phyloP scores from a whole-genome alignment of 208 protist species.

The Paratrypanosoma confusum region DNA sequence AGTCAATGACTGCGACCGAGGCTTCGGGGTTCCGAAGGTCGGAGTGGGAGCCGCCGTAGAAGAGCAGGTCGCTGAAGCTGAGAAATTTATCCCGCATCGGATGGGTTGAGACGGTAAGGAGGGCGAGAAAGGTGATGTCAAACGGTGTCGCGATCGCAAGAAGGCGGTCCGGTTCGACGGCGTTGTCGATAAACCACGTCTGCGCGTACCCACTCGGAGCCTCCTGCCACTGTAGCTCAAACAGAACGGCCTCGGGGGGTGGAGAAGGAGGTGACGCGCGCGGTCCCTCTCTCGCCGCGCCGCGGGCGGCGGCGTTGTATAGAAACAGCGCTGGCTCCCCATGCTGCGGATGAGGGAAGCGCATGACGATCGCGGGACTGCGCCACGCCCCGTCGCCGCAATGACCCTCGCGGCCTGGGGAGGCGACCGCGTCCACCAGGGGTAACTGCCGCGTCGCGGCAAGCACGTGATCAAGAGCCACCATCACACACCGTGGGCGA shows the following conservation, averaged over 20 bases:
- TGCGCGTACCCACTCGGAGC: conserved; percentile 37
- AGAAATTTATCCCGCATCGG: conserved; percentile 19
- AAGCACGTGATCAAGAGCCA: too few relatives aligned
- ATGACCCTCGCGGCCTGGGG: too few relatives aligned
- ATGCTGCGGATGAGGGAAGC: conserved; percentile 57
- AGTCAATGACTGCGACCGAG: not conserved
- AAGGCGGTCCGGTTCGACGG: conserved; percentile 11
- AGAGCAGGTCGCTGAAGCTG: conserved; percentile 9
- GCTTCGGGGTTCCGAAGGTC: not conserved
- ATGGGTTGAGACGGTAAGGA: conserved; percentile 20
- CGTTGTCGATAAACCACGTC: conserved; percentile 37
- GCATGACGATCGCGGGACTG: conserved; percentile 23
- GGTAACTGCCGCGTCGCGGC: too few relatives aligned
- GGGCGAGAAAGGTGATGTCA: conserved; percentile 45
- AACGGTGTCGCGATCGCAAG: conserved; percentile 43
- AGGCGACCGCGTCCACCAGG: too few relatives aligned
- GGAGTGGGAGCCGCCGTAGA: not conserved
- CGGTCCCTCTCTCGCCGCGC: not conserved
- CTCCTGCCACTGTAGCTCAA: conserved; percentile 33
- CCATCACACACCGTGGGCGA: too few relatives aligned
- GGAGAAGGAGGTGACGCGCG: not conserved
- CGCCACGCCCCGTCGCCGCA: too few relatives aligned
- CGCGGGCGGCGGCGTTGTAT: conserved; percentile 4
- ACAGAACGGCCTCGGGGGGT: conserved; percentile 8
- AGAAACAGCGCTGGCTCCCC: conserved; percentile 36